Evolutionary conservation across 2,329 filamentous ascomycete species (phyloP).

Genomic region (Golovinomyces cichoracearum): DNA sequence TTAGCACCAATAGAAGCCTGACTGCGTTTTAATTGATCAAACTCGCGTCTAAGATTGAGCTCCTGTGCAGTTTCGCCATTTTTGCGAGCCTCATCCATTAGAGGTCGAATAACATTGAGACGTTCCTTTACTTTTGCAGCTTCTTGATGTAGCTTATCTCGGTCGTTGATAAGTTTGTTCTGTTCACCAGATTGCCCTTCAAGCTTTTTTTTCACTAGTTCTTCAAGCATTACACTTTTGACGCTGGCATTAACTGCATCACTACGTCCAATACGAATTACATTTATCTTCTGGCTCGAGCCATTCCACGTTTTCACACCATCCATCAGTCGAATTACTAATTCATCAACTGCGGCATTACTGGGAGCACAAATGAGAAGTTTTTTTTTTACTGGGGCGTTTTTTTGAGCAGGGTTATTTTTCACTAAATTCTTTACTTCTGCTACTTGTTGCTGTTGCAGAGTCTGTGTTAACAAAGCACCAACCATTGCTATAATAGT

Average conservation of each 20-base stretch:
- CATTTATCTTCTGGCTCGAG: constrained; percentile 47
- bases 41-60: constrained; percentile 42
- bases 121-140: constrained; percentile 49
- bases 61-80: constrained; percentile 23
- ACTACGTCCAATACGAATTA: constrained; percentile 68
- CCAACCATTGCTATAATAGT: constrained; percentile 94
- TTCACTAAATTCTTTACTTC: neutral
- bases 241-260: constrained; percentile 82
- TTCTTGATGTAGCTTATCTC: constrained; percentile 34
- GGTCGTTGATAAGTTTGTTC: constrained; percentile 23
- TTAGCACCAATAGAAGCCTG: constrained; percentile 52
- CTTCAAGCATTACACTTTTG: constrained; percentile 75
- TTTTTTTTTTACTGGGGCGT: constrained; percentile 37
- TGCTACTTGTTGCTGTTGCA: constrained; percentile 13
- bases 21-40: constrained; percentile 51
- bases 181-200: constrained; percentile 33
- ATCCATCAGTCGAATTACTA: constrained; percentile 74
- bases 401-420: constrained; percentile 1
- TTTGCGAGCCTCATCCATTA: constrained; percentile 40
- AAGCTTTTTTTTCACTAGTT: constrained; percentile 56
- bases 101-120: constrained; percentile 42
- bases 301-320: constrained; percentile 61
- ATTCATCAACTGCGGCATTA: constrained; percentile 88
- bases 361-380: constrained; percentile 91
- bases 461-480: constrained; percentile 39